Conservation (phyloP, 2,329 filamentous ascomycete species). For the Exophiala xenobiotica region DNA sequence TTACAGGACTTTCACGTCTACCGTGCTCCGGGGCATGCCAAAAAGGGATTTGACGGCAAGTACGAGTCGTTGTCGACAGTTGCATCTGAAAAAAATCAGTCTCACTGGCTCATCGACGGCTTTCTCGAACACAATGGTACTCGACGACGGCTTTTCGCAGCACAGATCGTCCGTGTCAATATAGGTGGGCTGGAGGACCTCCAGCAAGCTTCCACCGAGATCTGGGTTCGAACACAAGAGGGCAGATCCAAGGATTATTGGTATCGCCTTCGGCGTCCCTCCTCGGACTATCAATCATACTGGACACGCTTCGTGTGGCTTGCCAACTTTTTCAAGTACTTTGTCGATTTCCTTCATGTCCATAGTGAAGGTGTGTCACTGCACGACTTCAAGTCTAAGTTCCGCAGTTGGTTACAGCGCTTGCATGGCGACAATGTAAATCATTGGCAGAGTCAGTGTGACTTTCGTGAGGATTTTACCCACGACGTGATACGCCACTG, state of each 20-base stretch:
- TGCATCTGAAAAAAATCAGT: neutral
- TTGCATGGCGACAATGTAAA: conserved; percentile 44
- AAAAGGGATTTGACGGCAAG: conserved; percentile 41
- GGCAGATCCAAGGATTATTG: conserved; percentile 50
- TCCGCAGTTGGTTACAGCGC: conserved; percentile 56
- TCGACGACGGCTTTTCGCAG: conserved; percentile 51
- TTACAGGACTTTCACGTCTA: conserved; percentile 63
- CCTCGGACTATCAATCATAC: conserved; percentile 62
- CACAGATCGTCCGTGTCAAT: conserved; percentile 60
- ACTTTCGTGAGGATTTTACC: conserved; percentile 60
- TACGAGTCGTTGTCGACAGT: conserved; percentile 39
- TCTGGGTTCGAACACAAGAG: conserved; percentile 59
- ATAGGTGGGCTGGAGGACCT: conserved; percentile 65
- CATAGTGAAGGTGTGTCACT: conserved; percentile 46
- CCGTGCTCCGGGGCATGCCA: conserved; percentile 57
- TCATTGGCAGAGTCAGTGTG: conserved; percentile 55
- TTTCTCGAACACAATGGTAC: conserved; percentile 49
- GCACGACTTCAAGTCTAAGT: conserved; percentile 57
- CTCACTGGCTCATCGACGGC: conserved; percentile 55
- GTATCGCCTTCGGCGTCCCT: conserved; percentile 61
- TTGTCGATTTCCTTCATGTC: conserved; percentile 62
- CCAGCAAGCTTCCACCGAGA: conserved; percentile 47
- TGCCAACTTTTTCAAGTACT: conserved; percentile 67
- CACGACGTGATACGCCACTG: conserved; percentile 59
- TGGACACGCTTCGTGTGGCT: conserved; percentile 68